phyloP scores from a whole-genome alignment of 345 rosid species.

The Gossypium bickii region DNA sequence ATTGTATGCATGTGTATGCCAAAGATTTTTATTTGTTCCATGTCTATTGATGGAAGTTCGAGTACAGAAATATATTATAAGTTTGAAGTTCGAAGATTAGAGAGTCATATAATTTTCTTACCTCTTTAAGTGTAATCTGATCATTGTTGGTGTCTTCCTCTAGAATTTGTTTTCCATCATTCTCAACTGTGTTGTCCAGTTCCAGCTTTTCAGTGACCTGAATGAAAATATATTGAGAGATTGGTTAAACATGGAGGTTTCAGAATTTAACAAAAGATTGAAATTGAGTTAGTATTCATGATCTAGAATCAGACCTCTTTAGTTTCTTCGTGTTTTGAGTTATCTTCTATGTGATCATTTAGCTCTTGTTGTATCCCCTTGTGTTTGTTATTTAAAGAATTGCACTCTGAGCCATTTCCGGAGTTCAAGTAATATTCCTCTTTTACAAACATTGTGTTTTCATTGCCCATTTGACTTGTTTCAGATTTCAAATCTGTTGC shows the following conservation, averaged over 20 bases:
- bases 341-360: not conserved
- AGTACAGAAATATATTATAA: not conserved
- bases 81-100: not conserved
- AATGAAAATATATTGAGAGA: not conserved
- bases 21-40: not conserved
- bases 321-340: not conserved
- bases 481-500: constrained; percentile 5
- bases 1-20: not conserved
- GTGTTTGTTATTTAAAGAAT: not conserved
- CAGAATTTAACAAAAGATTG: not conserved
- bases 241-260: not conserved
- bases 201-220: not conserved
- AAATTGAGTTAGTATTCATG: not conserved
- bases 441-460: not conserved
- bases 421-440: not conserved
- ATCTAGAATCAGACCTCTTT: not conserved
- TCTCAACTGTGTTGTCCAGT: constrained; percentile 13
- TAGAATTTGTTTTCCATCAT: not conserved
- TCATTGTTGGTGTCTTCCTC: too few relatives aligned
- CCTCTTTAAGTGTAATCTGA: not conserved
- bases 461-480: not conserved
- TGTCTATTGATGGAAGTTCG: not conserved
- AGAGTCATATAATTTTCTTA: not conserved
- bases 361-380: not conserved
- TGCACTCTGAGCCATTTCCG: not conserved